A percentile compares a stretch with the other conserved stretches of the same genome.
Conservation (phyloP, 1,139 yeast species). For the Pichia sp. region DNA sequence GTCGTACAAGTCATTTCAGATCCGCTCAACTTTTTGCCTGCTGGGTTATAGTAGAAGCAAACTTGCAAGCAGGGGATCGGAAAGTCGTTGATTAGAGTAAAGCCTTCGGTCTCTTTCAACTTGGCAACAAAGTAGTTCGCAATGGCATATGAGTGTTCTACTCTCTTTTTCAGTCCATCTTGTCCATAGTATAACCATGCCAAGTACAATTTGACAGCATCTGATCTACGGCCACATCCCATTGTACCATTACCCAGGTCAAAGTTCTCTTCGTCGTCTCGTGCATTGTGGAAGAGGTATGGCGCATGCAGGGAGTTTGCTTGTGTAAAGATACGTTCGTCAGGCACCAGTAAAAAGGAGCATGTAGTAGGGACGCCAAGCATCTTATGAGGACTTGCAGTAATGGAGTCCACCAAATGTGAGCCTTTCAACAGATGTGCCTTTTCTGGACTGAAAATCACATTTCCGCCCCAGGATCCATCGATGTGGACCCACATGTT, state of each 20-base stretch:
- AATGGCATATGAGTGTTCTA: constrained; percentile 68
- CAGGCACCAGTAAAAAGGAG: constrained; percentile 73
- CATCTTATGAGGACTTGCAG: constrained; percentile 86
- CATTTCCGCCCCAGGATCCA: constrained; percentile 92
- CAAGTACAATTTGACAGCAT: constrained; percentile 71
- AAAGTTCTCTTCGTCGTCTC: constrained; percentile 50
- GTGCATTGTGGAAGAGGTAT: constrained; percentile 66
- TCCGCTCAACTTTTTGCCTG: constrained; percentile 23
- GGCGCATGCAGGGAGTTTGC: constrained; percentile 80
- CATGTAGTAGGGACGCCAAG: constrained; percentile 89
- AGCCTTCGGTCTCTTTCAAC: constrained; percentile 37
- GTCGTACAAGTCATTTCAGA: constrained; percentile 55
- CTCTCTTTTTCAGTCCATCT: constrained; percentile 49
- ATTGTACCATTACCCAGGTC: constrained; percentile 88
- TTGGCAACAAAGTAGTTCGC: constrained; percentile 55
- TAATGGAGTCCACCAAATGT: constrained; percentile 69
- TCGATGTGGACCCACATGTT: constrained; percentile 76
- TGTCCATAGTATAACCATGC: constrained; percentile 81
- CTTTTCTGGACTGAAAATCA: constrained; percentile 57
- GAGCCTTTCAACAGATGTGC: constrained; percentile 50
- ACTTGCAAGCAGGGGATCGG: constrained; percentile 81
- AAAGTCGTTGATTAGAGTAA: constrained; percentile 49
- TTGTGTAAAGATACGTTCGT: constrained; percentile 58
- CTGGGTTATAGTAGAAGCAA: constrained; percentile 69
- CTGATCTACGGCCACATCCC: constrained; percentile 91